Evolutionary conservation across 1,139 yeast species (phyloP), one percentile per base, ranked within the genome.

Genomic region (Candida gigantensis): DNA sequence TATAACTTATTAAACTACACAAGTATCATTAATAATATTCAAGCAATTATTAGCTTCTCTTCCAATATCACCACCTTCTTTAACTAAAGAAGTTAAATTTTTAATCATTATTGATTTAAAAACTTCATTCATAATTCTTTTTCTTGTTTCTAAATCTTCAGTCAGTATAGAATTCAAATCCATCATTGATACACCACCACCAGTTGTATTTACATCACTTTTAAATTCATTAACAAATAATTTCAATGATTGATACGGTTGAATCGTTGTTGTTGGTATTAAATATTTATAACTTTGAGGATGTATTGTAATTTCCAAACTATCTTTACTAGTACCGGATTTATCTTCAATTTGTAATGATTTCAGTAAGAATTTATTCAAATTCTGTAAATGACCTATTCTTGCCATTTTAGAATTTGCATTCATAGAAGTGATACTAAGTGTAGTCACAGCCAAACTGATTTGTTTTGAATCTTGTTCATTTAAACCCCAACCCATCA

Each of bases 31-130:
- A 17, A 33, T 27, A 14, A 33, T 23, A 6, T 18, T 26, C 26
- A 62, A 36, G 40, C 68, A 60, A 6, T 55, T 50, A 35, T 71
- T 71, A 8, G 87, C 83, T 34, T 69, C 71, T 43, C 81, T 74
- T 3, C 89, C 92, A 9, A 74, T 65, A 42, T 83, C 89, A 3
- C 94, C 94, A 7, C 89, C 90, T 50, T 86, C 95, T 49, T 79
- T 80, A 7, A 77, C 57, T 29, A 79, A 55, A 27, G 66, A 64
- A 2, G 60, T 66, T 19, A 84, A 64, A 30, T 87, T 86, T 35
- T 66, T 66, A 16, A 52, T 36, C 46, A 85, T 64, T 7, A 77
- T 77, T 1, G 57, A 58, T 35, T 63, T 51, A 51, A 79, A 81
- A n/a, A 74, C 69, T 37, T 77, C 82, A 23, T 68, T 53, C 44